These are phyloP conservation scores for Calocera viscosa DNA, from an alignment of 768 basidiomycete species.

Conservation along the genomic window DNA sequence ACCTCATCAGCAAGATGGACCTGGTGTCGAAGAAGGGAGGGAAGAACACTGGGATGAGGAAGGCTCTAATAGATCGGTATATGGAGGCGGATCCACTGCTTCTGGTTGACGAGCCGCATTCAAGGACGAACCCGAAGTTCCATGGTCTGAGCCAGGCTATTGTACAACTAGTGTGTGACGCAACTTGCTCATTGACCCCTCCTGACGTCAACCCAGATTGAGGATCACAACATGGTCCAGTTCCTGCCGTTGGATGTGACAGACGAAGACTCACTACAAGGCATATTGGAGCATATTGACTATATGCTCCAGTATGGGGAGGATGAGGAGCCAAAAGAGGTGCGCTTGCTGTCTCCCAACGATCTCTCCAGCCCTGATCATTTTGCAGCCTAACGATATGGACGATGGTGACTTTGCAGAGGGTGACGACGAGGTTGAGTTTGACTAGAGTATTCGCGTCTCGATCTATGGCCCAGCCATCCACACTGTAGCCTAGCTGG, in stretches of 20 bases:
- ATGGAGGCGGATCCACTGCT: constrained; percentile 90
- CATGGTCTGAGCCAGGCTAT: constrained; percentile 91
- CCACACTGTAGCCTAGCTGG: too few species aligned
- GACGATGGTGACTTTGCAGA: constrained; percentile 86
- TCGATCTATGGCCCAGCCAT: too few species aligned
- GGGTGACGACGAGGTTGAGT: constrained; percentile 9
- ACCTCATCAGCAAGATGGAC: constrained; percentile 99
- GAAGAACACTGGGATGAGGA: constrained; percentile 17
- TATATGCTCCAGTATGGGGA: constrained; percentile 98
- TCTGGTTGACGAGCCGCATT: constrained; percentile 40
- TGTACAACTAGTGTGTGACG: constrained; percentile 66
- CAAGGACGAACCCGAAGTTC: constrained; percentile 59
- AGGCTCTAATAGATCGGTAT: constrained; percentile 41
- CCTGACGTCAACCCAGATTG: constrained; percentile 50
- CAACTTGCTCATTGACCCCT: not conserved
- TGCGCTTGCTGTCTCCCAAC: constrained; percentile 25
- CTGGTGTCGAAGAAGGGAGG: constrained; percentile 42
- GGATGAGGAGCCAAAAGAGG: constrained; percentile 94
- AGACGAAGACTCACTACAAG: constrained; percentile 76
- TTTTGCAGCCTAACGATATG: constrained; percentile 69
- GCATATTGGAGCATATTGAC: constrained; percentile 88
- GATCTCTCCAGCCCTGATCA: constrained; percentile 4
- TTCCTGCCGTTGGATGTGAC: constrained; percentile 92
- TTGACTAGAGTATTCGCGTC: not conserved
- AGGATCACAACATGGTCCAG: constrained; percentile 94